phyloP scores from a whole-genome alignment of 306 rosid genomes.

The Cucurbita ficifolia region DNA sequence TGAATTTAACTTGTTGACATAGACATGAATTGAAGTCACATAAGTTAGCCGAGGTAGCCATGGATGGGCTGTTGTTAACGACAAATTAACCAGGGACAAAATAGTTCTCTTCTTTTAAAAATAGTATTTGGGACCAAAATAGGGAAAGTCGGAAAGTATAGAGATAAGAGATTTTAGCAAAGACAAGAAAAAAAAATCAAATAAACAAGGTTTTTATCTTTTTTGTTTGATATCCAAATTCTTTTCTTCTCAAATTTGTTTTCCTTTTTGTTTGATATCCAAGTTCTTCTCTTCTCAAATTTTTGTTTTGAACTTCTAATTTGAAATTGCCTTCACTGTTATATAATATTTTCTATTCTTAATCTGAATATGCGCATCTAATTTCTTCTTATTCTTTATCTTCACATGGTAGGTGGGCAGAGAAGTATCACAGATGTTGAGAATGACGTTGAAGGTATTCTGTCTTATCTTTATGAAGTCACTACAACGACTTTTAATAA shows the following conservation, averaged over 20 bases:
- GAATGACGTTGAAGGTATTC: constrained; percentile 51
- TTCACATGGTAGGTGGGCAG: constrained; percentile 39
- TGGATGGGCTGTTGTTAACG: no score
- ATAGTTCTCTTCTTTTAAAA: neutral
- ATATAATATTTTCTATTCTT: neutral
- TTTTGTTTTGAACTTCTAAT: neutral
- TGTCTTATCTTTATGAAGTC: neutral
- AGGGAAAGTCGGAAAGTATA: no score
- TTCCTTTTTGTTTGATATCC: neutral
- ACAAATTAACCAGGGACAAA: neutral
- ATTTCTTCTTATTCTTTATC: constrained; percentile 1
- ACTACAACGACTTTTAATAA: neutral
- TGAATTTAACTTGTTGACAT: neutral
- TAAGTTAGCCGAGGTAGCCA: neutral
- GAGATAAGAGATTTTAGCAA: neutral
- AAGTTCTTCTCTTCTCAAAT: neutral
- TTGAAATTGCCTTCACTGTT: neutral
- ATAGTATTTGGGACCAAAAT: neutral
- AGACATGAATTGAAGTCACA: neutral
- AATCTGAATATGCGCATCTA: neutral
- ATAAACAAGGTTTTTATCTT: neutral
- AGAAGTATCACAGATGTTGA: constrained; percentile 21
- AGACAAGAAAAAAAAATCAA: neutral
- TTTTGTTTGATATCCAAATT: neutral
- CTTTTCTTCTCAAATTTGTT: neutral